phyloP scores from a whole-genome alignment of 75 land plant genomes.

The Cryptomeria japonica region DNA sequence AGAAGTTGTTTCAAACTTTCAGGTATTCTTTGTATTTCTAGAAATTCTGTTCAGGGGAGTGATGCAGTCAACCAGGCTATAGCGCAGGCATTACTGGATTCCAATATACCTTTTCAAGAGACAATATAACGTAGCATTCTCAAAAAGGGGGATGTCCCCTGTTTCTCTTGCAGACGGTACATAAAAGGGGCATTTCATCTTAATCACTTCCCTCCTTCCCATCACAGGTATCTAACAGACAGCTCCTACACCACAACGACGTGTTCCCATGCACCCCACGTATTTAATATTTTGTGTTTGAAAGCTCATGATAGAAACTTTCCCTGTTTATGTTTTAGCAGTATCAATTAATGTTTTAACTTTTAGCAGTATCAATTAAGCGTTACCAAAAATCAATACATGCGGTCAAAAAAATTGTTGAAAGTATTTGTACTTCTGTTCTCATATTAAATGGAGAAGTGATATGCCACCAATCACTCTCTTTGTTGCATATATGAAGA shows the following conservation, averaged over 20 bases:
- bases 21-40: slow-evolving; percentile 74
- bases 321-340: background rate
- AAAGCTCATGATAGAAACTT: background rate
- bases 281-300: background rate
- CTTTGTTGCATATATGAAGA: background rate
- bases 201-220: no score
- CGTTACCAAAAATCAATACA: background rate
- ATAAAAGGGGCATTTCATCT: no score
- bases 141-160: no score
- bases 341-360: background rate
- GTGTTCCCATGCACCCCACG: background rate
- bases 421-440: background rate
- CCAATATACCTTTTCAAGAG: slow-evolving; percentile 48
- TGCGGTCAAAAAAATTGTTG: background rate
- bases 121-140: no score
- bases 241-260: no score
- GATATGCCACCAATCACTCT: background rate
- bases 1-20: slow-evolving; percentile 38
- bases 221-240: no score
- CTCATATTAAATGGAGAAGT: background rate
- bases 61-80: slow-evolving; percentile 42
- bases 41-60: slow-evolving; percentile 44
- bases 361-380: background rate
- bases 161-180: no score
- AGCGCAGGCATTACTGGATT: no score